Conservation (phyloP, 805 yeast genomes). For the Wickerhamomyces rabaulensis region DNA sequence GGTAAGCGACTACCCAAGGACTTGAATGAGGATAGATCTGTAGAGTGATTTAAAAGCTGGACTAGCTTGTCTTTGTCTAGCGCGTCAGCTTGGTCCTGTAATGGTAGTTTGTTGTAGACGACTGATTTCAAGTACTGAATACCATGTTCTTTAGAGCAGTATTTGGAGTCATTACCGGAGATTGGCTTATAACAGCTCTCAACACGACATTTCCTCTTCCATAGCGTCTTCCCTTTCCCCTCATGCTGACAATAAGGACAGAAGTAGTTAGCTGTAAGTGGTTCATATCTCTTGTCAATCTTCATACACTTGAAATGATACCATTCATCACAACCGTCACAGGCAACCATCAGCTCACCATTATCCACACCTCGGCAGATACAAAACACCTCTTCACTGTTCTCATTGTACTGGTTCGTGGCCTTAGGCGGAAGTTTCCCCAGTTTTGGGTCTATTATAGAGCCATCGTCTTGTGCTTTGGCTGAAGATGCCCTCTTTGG, state of each 20-base stretch:
- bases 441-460: constrained; percentile 21
- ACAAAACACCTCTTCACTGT: constrained; percentile 67
- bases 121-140: constrained; percentile 10
- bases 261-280: constrained; percentile 56
- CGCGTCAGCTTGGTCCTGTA: background rate
- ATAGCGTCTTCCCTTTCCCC: constrained; percentile 43
- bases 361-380: constrained; percentile 73
- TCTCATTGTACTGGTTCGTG: constrained; percentile 33
- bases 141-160: constrained; percentile 76
- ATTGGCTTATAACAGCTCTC: constrained; percentile 53
- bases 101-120: constrained; percentile 1
- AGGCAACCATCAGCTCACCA: constrained; percentile 85
- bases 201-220: constrained; percentile 76
- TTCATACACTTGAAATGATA: constrained; percentile 78
- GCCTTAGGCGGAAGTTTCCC: constrained; percentile 20
- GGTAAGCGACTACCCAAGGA: constrained; percentile 39
- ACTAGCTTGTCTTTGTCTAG: constrained; percentile 7
- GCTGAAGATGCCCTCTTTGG: background rate
- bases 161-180: constrained; percentile 46
- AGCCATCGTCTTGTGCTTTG: background rate
- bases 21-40: constrained; percentile 18
- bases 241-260: constrained; percentile 66
- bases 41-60: constrained; percentile 9
- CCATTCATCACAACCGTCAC: constrained; percentile 96
- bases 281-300: constrained; percentile 43